Base-by-base conservation (phyloP, 2,329 filamentous ascomycete species). In the Cercospora sp. region DNA sequence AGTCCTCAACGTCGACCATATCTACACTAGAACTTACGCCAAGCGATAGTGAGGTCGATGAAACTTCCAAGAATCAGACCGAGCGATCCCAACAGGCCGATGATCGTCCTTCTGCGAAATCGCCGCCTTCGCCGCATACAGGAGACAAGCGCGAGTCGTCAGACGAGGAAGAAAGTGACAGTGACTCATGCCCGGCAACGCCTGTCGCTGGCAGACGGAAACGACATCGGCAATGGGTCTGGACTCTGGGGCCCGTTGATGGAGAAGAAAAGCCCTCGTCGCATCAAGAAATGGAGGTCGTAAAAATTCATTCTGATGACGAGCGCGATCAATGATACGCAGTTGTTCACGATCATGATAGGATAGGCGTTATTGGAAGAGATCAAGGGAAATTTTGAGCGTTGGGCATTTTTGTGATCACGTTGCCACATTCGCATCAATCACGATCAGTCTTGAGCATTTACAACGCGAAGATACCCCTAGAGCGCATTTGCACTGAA, bases 171-270 rank as follows among this genome's bases (percentile, higher is more conserved):
- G 81, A 83, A 30, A 78, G 76, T 66, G 76, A 78, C n/a, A 40
- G 30, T n/a, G 77, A 80, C 55, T 82, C 82, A 1, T 81, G 79
- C 70, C 85, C 85, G 0, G 81, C 83, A 61, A 87, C 85, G 3
- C 85, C 86, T 3, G 81, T 85, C 16, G 84, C 85, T 21, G 82
- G 83, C 16, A 83, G 85, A 26, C 80, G 80, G 68, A 88, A 88
- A 74, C 81, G 84, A 45, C 82, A 82, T 28, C 77, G 86, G 21
- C 82, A 86, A 72, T 88, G 86, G 86, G 79, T 82, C 58, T 88
- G 86, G 86, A 88, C 86, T 1, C 76, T 88, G 10, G 66, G 32
- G 8, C 62, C 65, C 16, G 26, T 69, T 9, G 16, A 37, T 45
- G 26, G 49, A 16, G 49, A 53, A 24, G 34, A 32, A 3, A 40